Percentiles rank a stretch among this genome's conserved stretches.
These are phyloP conservation scores for Daedaleopsis sinensis DNA, from an alignment of 768 basidiomycete species.

Conservation along the genomic window DNA sequence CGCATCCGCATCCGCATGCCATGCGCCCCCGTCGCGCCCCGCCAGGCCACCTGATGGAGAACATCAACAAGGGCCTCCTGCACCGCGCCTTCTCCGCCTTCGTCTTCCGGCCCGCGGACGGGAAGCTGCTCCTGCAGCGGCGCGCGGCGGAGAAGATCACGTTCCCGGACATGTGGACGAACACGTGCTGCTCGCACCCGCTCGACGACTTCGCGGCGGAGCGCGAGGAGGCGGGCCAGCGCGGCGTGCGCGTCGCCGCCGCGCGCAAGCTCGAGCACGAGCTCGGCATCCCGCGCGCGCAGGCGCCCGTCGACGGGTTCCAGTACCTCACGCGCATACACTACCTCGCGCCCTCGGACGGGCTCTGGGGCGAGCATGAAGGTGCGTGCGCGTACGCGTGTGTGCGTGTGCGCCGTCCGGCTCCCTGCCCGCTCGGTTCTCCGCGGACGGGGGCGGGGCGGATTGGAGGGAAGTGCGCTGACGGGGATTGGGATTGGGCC, in stretches of 20 bases:
- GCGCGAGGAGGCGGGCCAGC: slow-evolving; percentile 74
- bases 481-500: not conserved
- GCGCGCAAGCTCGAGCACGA: slow-evolving; percentile 96
- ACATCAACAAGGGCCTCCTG: slow-evolving; percentile 90
- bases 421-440: not conserved
- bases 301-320: slow-evolving; percentile 83
- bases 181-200: slow-evolving; percentile 98
- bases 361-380: slow-evolving; percentile 98
- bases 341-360: slow-evolving; percentile 92
- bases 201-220: slow-evolving; percentile 89
- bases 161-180: slow-evolving; percentile 99
- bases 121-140: slow-evolving; percentile 91
- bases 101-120: slow-evolving; percentile 92
- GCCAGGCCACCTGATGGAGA: slow-evolving; percentile 95
- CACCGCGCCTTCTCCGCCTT: slow-evolving; percentile 99
- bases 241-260: slow-evolving; percentile 88
- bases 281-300: slow-evolving; percentile 81
- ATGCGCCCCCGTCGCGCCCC: no score
- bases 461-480: slow-evolving; percentile 3
- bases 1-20: no score
- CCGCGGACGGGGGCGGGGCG: not conserved
- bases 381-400: slow-evolving; percentile 58
- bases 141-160: slow-evolving; percentile 99
- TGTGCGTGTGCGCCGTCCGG: not conserved
- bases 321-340: slow-evolving; percentile 96